Conservation (phyloP, 2,329 filamentous ascomycete species). For the Amesomyces nigricolor region DNA sequence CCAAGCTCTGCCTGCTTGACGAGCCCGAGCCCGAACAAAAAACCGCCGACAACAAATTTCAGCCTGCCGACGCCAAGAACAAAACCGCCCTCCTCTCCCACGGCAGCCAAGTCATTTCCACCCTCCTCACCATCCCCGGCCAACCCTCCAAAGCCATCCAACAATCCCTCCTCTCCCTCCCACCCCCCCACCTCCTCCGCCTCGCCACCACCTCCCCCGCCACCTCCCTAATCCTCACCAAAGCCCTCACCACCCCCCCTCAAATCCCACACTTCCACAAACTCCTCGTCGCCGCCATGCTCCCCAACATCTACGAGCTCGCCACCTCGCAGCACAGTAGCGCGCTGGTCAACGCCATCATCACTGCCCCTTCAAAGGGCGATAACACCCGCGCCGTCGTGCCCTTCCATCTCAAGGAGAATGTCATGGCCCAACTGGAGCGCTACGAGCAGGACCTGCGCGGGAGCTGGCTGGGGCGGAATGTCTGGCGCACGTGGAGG, state of each 20-base stretch:
- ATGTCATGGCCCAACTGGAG: conserved; percentile 45
- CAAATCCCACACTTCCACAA: conserved; percentile 52
- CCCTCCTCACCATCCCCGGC: conserved; percentile 71
- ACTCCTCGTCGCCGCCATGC: conserved; percentile 43
- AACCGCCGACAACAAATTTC: conserved; percentile 25
- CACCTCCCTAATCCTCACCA: conserved; percentile 46
- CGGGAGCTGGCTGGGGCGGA: conserved; percentile 49
- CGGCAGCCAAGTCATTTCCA: conserved; percentile 73
- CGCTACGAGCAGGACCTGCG: conserved; percentile 45
- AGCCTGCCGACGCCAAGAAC: conserved; percentile 46
- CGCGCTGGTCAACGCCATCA: conserved; percentile 45
- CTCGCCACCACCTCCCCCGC: conserved; percentile 56
- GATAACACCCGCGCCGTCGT: conserved; percentile 41
- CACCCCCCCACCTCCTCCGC: conserved; percentile 49
- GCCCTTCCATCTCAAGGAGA: conserved; percentile 54
- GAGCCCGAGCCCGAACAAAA: conserved; percentile 29
- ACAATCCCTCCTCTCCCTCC: conserved; percentile 59
- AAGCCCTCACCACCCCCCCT: conserved; percentile 44
- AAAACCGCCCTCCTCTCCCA: conserved; percentile 56
- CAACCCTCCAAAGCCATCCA: conserved; percentile 65
- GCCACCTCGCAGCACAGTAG: conserved; percentile 48
- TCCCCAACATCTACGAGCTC: conserved; percentile 41
- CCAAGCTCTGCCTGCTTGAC: conserved; percentile 44
- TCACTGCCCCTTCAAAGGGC: conserved; percentile 43
- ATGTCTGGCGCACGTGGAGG: conserved; percentile 53